phyloP scores from a whole-genome alignment of 352 stramenopile species.

The Phytophthora parvispora region DNA sequence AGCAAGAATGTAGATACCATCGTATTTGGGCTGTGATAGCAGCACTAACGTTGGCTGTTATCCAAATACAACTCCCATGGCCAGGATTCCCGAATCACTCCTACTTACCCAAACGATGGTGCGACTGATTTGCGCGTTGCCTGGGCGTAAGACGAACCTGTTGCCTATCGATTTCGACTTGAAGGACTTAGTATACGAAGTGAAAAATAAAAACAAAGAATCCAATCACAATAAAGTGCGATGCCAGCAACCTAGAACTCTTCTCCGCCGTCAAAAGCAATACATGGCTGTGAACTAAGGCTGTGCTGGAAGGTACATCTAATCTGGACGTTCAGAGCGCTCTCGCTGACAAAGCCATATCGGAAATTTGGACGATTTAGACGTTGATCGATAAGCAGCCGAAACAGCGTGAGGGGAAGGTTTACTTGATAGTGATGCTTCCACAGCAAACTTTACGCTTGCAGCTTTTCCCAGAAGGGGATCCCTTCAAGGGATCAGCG shows the following conservation, averaged over 20 bases:
- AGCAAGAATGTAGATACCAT: too few relatives aligned
- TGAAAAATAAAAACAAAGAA: neutral
- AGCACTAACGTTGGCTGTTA: too few relatives aligned
- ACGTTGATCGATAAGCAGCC: neutral
- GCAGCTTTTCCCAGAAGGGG: neutral
- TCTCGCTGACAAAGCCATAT: neutral
- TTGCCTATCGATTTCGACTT: neutral
- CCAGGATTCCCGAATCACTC: too few relatives aligned
- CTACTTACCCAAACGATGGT: neutral
- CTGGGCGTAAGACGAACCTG: neutral
- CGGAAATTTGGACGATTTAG: neutral
- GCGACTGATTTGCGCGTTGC: neutral
- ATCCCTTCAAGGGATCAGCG: too few relatives aligned
- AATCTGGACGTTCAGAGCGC: neutral
- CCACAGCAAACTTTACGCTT: neutral
- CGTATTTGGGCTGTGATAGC: too few relatives aligned
- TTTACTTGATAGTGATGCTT: neutral
- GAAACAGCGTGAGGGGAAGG: neutral
- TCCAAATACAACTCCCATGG: too few relatives aligned
- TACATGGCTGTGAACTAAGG: neutral
- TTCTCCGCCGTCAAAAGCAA: neutral
- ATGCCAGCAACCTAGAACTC: neutral
- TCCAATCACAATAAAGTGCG: neutral
- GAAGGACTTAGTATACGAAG: neutral
- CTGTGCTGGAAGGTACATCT: neutral